Conservation (phyloP, 1,284 basidiomycete species). For the Cystobasidiaceae sp. region DNA sequence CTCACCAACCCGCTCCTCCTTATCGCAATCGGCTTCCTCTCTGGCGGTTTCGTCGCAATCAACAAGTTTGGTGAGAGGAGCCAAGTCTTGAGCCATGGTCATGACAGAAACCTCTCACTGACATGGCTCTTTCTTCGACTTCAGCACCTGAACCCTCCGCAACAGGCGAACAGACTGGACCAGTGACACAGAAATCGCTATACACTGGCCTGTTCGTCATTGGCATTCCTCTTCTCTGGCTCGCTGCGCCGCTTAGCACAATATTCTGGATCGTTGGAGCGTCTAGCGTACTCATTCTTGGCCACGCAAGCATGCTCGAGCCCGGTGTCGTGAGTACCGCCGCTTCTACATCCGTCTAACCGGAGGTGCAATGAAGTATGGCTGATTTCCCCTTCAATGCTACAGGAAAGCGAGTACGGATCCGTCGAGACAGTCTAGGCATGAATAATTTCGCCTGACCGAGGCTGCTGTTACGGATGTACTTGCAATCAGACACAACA, state of each 20-base stretch:
- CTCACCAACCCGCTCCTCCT: constrained; percentile 45
- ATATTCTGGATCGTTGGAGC: constrained; percentile 34
- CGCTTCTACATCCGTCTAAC: constrained; percentile 42
- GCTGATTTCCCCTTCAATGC: neutral
- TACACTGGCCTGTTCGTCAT: constrained; percentile 46
- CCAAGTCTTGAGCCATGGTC: too few relatives aligned
- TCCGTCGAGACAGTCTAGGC: constrained; percentile 26
- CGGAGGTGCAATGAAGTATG: neutral
- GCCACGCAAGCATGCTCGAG: constrained; percentile 74
- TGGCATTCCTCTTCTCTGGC: constrained; percentile 40
- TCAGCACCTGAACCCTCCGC: constrained; percentile 23
- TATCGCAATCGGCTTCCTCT: constrained; percentile 46
- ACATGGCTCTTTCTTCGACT: too few relatives aligned
- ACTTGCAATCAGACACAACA: too few relatives aligned
- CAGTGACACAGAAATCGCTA: constrained; percentile 36
- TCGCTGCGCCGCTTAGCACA: constrained; percentile 34
- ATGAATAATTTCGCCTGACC: too few relatives aligned
- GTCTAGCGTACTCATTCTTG: constrained; percentile 52
- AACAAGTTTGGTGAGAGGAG: constrained; percentile 46
- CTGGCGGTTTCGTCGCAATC: constrained; percentile 48
- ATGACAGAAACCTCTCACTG: too few relatives aligned
- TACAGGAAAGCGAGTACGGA: constrained; percentile 31
- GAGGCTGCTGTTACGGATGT: too few relatives aligned
- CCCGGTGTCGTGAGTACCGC: constrained; percentile 83
- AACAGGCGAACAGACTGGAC: constrained; percentile 8